A percentile compares a stretch with the other conserved stretches of the same genome.
Conservation (phyloP, 768 basidiomycete species). For the Exidia glandulosa region DNA sequence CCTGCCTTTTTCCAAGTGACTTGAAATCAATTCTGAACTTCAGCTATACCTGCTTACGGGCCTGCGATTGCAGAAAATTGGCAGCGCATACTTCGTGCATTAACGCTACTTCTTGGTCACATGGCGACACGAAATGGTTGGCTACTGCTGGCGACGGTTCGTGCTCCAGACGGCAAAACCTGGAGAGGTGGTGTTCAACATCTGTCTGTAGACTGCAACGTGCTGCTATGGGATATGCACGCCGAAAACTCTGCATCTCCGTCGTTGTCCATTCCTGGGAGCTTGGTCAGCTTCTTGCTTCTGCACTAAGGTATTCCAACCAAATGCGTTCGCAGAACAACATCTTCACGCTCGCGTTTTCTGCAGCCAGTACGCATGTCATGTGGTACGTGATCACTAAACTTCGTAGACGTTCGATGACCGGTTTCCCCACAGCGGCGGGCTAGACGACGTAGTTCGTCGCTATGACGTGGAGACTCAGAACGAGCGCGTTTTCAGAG, state of each 20-base stretch:
- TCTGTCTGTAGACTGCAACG: conserved; percentile 32
- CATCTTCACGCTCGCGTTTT: conserved; percentile 62
- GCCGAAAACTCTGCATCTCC: conserved; percentile 41
- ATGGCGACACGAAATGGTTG: conserved; percentile 47
- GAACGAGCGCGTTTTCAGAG: not conserved
- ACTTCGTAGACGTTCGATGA: not conserved
- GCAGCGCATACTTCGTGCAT: conserved; percentile 50
- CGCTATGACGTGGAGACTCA: conserved; percentile 3
- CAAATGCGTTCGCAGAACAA: conserved; percentile 37
- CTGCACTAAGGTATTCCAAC: not conserved
- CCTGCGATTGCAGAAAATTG: conserved; percentile 17
- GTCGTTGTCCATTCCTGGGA: conserved; percentile 34
- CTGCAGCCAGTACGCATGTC: conserved; percentile 49
- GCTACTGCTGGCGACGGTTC: conserved; percentile 52
- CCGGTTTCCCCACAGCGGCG: not conserved
- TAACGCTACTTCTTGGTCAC: conserved; percentile 52
- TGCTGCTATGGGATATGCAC: conserved; percentile 58
- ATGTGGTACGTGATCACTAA: conserved; percentile 41
- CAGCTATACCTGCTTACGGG: not conserved
- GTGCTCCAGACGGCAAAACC: not conserved
- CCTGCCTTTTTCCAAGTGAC: not conserved
- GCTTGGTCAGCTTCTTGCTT: conserved; percentile 23
- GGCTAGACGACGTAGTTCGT: not conserved
- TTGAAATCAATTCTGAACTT: not conserved
- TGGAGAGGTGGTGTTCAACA: conserved; percentile 28